Base-by-base conservation (phyloP, 129 eudicot genomes). In the Helichrysum umbraculigerum region DNA sequence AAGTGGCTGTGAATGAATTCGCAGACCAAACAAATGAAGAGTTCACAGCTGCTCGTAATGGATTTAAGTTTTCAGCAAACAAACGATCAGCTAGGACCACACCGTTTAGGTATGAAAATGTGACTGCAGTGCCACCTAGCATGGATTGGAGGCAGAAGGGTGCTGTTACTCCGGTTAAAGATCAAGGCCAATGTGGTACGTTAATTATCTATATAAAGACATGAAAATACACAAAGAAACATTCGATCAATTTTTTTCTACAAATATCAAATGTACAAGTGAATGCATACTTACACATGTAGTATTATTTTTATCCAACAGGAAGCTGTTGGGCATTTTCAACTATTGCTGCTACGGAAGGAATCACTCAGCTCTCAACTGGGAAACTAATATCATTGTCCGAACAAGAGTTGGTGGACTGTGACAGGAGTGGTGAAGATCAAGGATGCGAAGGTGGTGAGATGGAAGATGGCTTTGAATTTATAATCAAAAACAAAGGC, bases 241-340 rank as follows among this genome's bases (percentile, higher is more conserved):
- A 25, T 25, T 25, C 28, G 28, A 25, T 25, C 28, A 25, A 25
- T 25, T 25, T 25, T 25, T 37, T 37, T 9, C 2, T 37, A 7
- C 2, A 37, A 37, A 37, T 37, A 37, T 37, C 42, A 6, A 0
- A 7, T 2, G 51, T 42, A 42, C 11, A 42, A 5, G n/a, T 56
- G 20, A 54, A 56, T 16, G 5, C 9, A 6, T 9, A 12, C 16
- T 3, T 54, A 9, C 3, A 25, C 28, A 25, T 25, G 11, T 8
- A 7, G 0, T 6, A 30, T 30, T 34, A 30, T 12, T 22, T 25
- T 32, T 4, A 4, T 33, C 22, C 41, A 19, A 58, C 54, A 78
- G 86, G 84, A 58, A 73, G 89, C 21, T 82, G 89, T 16, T 86
- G 89, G 87, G 87, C 89, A 30, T 86, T 86, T 63, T 75, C 85